Conservation (phyloP, 2,329 filamentous ascomycete genomes). For the Trichoderma breve region DNA sequence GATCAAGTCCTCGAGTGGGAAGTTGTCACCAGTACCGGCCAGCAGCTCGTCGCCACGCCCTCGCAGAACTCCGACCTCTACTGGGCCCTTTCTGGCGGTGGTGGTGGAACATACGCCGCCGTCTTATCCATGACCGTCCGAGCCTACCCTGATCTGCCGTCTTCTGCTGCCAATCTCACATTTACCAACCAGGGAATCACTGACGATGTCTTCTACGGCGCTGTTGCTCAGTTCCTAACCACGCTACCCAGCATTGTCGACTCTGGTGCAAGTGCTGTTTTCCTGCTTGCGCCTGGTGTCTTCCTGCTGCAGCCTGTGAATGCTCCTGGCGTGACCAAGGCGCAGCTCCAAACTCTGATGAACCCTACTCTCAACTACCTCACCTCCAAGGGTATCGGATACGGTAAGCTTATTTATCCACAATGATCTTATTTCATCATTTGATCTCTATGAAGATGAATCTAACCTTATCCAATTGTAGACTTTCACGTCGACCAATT, state of each 20-base stretch:
- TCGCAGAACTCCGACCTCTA: constrained; percentile 55
- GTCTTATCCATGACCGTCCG: constrained; percentile 16
- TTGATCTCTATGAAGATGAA: neutral
- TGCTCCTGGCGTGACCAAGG: neutral
- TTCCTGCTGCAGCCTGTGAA: constrained; percentile 4
- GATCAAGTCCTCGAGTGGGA: constrained; percentile 58
- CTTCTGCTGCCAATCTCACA: constrained; percentile 2
- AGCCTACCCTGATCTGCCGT: neutral
- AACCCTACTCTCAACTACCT: neutral
- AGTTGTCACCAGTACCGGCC: constrained; percentile 52
- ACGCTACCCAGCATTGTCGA: neutral
- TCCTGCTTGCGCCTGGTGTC: neutral
- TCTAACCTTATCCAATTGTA: neutral
- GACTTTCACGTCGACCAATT: constrained; percentile 1
- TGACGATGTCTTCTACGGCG: neutral
- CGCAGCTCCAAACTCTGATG: neutral
- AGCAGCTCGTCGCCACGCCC: constrained; percentile 47
- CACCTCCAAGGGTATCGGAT: neutral
- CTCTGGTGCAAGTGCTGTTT: neutral
- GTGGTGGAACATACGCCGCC: constrained; percentile 30
- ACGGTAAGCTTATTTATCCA: neutral
- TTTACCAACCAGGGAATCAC: constrained; percentile 9
- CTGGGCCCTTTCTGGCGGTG: constrained; percentile 62
- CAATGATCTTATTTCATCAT: accelerated
- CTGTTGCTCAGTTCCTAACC: neutral